Conservation (phyloP, 331 rosid genomes). For the Pyrus hybrid region DNA sequence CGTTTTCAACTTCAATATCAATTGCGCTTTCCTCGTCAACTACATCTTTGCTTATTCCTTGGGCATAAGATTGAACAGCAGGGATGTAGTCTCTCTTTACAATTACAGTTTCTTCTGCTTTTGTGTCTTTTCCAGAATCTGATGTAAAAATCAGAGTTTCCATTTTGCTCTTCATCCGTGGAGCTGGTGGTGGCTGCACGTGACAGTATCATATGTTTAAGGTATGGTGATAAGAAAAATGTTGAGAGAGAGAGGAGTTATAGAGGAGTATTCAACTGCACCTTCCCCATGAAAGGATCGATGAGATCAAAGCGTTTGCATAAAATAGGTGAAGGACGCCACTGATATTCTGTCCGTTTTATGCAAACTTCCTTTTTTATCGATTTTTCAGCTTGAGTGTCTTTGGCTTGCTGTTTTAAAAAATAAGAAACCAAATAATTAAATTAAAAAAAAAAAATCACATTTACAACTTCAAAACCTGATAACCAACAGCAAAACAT, state of each 20-base stretch:
- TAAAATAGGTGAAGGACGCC: conserved; percentile 90
- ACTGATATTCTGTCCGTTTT: conserved; percentile 78
- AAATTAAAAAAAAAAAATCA: background rate
- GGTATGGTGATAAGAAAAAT: background rate
- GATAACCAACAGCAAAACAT: conserved; percentile 13
- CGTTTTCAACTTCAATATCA: conserved; percentile 69
- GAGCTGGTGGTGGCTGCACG: conserved; percentile 89
- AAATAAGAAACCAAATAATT: conserved; percentile 21
- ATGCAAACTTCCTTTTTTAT: conserved; percentile 48
- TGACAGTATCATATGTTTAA: conserved; percentile 10
- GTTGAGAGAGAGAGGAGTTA: background rate
- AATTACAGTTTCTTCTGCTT: conserved; percentile 35
- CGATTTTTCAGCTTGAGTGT: conserved; percentile 38
- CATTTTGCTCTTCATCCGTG: conserved; percentile 77
- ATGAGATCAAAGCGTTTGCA: conserved; percentile 98
- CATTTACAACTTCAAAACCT: conserved; percentile 15
- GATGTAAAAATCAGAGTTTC: conserved; percentile 81
- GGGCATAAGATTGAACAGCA: conserved; percentile 32
- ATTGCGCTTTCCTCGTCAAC: conserved; percentile 36
- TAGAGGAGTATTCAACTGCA: conserved; percentile 13
- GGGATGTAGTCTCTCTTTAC: conserved; percentile 24
- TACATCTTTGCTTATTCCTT: conserved; percentile 21
- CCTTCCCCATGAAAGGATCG: conserved; percentile 99
- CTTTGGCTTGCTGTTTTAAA: conserved; percentile 55
- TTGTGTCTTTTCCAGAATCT: conserved; percentile 58